A percentile compares a stretch with the other conserved stretches of the same genome.
phyloP scores from a whole-genome alignment of 2,329 filamentous ascomycete genomes.

The Fusarium mangiferae region DNA sequence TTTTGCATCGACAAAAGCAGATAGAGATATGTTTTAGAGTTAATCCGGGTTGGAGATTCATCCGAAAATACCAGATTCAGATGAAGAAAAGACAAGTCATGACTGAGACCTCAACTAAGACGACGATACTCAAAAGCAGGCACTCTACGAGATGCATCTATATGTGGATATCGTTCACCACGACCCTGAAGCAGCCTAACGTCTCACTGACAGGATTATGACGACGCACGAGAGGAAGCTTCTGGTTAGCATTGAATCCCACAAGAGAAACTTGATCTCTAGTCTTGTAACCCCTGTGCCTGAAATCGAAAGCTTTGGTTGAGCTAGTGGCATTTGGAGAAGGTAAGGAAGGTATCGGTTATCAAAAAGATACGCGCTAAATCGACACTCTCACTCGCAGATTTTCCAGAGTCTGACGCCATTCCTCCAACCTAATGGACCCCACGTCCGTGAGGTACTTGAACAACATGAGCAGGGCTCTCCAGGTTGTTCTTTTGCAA shows the following conservation, averaged over 20 bases:
- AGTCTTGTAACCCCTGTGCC: conserved; percentile 9
- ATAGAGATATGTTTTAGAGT: background rate
- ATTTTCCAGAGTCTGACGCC: conserved; percentile 25
- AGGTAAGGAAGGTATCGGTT: conserved; percentile 18
- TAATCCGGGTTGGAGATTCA: background rate
- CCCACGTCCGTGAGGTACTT: conserved; percentile 23
- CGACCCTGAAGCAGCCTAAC: background rate
- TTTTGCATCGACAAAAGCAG: background rate
- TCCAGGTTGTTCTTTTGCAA: conserved; percentile 7
- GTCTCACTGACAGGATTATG: conserved; percentile 14
- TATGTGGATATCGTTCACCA: background rate
- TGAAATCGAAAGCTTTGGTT: background rate
- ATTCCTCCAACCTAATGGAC: conserved; percentile 25
- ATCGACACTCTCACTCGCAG: conserved; percentile 3
- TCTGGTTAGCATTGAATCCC: background rate
- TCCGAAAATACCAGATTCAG: background rate
- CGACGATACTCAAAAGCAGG: background rate
- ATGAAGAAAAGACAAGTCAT: background rate
- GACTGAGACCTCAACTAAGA: background rate
- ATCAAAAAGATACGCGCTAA: conserved; percentile 26
- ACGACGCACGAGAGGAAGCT: conserved; percentile 7
- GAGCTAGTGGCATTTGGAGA: conserved; percentile 22
- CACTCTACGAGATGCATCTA: background rate
- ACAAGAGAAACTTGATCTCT: conserved; percentile 19
- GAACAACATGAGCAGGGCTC: conserved; percentile 1